Conservation (phyloP, 2,329 filamentous ascomycete genomes). For the Phaeomoniella chlamydospora region DNA sequence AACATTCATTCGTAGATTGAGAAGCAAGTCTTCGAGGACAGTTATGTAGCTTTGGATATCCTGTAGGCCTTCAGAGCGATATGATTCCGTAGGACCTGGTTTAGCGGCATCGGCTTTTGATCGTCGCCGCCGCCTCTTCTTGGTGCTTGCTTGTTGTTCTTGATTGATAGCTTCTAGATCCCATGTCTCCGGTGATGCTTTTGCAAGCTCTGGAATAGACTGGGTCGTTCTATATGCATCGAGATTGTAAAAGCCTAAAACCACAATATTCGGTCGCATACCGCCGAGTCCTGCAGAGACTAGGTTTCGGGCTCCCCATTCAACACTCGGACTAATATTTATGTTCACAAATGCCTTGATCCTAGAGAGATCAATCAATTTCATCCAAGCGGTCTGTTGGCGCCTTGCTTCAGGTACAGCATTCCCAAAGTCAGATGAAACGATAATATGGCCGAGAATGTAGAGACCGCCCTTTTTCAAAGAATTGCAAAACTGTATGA, state of each 20-base stretch:
- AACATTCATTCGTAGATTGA: constrained; percentile 69
- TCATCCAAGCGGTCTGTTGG: constrained; percentile 72
- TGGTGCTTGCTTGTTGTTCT: constrained; percentile 1
- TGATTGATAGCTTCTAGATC: constrained; percentile 3
- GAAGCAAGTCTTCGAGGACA: constrained; percentile 65
- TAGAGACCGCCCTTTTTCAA: constrained; percentile 79
- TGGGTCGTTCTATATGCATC: constrained; percentile 54
- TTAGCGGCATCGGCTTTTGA: constrained; percentile 28
- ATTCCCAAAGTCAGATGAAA: constrained; percentile 64
- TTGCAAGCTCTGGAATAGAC: constrained; percentile 43
- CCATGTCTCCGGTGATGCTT: constrained; percentile 18
- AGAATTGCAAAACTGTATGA: constrained; percentile 85
- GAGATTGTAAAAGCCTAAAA: constrained; percentile 68
- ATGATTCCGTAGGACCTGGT: constrained; percentile 53
- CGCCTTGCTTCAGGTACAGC: constrained; percentile 69
- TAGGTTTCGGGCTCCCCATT: constrained; percentile 74
- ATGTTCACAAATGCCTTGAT: constrained; percentile 87
- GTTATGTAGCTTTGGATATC: constrained; percentile 63
- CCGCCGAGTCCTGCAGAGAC: constrained; percentile 72
- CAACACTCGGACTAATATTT: constrained; percentile 65
- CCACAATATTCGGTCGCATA: constrained; percentile 78
- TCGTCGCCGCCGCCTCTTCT: constrained; percentile 7
- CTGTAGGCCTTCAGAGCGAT: constrained; percentile 54
- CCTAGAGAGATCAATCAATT: constrained; percentile 71
- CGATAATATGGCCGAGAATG: constrained; percentile 76